Base-by-base conservation (phyloP, 2,329 filamentous ascomycete species). In the Periglandula ipomoeae region DNA sequence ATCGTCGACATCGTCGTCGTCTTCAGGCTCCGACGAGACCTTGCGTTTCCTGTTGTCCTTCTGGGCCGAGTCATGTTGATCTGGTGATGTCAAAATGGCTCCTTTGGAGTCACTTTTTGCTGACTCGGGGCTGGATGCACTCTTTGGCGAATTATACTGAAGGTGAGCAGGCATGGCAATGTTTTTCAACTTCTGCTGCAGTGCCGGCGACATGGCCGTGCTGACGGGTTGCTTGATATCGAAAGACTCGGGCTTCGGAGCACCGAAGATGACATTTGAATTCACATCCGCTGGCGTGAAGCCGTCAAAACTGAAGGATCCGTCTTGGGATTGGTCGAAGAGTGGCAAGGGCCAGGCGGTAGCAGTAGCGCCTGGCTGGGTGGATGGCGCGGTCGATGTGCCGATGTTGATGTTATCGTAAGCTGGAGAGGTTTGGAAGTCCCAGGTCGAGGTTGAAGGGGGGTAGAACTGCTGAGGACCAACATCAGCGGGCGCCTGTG, bases 111-210 rank as follows among this genome's bases (percentile, higher is more conserved):
- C 72, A 54, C 73, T 74, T 11, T 63, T 64, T 49, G 70, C 70
- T 9, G 79, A 83, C 53, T 76, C 72, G 15, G 80, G 78, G 55
- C 79, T 83, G 42, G 74, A 67, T 53, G 74, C 74, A 61, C 76
- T 79, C 62, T 72, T 74, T 26, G 77, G 77, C 35, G 76, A 79
- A 52, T 76, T 71, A 55, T 82, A 83, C 55, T 78, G 76, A 17
- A 82, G 70, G 55, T 81, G 76, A 22, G 75, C 68, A 13, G 81
- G 80, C 79, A 84, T 84, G 55, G 79, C 80, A 59, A 83, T 82
- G 53, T 71, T 79, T 55, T 75, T 76, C 42, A 84, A 68, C 58
- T 77, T 74, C 59, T 82, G 78, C 58, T 80, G 76, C 74, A 50
- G 40, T 5, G 47, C 47, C 15, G 50, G 73, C 32, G 77, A 82